Evolutionary conservation across 441 rosid species (phyloP).

Genomic region (Mallotus repandus): DNA sequence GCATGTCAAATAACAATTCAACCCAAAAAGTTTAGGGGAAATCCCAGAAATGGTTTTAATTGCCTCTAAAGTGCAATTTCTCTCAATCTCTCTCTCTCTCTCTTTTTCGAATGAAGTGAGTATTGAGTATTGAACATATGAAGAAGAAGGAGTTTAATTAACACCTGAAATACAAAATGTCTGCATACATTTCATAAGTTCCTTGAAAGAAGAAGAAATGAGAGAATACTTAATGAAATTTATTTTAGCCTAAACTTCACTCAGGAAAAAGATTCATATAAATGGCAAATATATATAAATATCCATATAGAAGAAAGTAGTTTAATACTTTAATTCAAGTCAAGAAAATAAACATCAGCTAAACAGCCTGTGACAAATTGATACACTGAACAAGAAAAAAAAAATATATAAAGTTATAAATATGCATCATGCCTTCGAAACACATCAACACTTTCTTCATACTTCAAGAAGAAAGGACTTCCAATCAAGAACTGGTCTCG

Average conservation of each 20-base stretch:
- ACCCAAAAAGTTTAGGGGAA: too few species aligned
- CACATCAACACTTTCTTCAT: constrained; percentile 14
- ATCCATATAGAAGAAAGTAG: not conserved
- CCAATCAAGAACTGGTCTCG: constrained; percentile 11
- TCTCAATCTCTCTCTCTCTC: too few species aligned
- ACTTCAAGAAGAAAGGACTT: constrained; percentile 20
- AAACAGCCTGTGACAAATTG: constrained; percentile 27
- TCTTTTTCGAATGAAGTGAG: too few species aligned
- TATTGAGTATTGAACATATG: not conserved
- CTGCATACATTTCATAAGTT: not conserved
- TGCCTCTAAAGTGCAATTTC: too few species aligned
- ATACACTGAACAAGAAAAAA: constrained; percentile 7
- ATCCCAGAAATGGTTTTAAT: too few species aligned
- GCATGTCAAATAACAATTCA: too few species aligned
- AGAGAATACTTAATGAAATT: not conserved
- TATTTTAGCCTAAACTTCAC: not conserved
- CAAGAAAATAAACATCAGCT: constrained; percentile 17
- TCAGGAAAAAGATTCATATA: constrained; percentile 9
- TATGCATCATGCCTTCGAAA: constrained; percentile 16
- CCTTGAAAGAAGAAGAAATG: not conserved
- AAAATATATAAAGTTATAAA: not conserved
- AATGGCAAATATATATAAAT: constrained; percentile 9
- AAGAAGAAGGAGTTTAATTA: too few species aligned
- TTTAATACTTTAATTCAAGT: constrained; percentile 21
- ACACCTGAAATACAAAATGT: not conserved